phyloP scores from a whole-genome alignment of 768 basidiomycete species.

The Hygrocybe coccinea region DNA sequence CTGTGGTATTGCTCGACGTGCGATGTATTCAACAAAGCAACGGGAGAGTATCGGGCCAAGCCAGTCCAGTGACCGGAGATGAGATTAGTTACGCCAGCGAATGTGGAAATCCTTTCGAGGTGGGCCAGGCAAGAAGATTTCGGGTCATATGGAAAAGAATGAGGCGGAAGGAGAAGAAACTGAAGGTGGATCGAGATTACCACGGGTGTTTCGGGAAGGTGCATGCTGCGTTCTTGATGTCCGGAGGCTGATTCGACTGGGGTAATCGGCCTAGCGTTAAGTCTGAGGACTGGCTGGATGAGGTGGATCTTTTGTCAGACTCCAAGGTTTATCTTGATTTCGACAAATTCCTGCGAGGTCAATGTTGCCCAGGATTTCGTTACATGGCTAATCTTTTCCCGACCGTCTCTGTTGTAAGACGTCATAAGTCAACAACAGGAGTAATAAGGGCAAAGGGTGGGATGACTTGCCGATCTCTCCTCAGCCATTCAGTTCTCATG shows the following conservation, averaged over 20 bases:
- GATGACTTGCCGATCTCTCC: slow-evolving; percentile 46
- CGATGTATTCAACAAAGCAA: background rate
- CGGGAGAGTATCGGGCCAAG: background rate
- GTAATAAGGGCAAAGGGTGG: background rate
- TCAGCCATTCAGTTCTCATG: slow-evolving; percentile 52
- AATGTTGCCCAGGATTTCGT: slow-evolving; percentile 46
- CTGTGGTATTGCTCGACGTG: background rate
- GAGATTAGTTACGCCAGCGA: background rate
- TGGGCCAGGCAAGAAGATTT: background rate
- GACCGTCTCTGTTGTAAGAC: slow-evolving; percentile 43
- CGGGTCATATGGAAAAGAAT: no score
- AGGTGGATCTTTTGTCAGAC: slow-evolving; percentile 35
- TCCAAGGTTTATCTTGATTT: slow-evolving; percentile 49
- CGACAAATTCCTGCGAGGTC: slow-evolving; percentile 47
- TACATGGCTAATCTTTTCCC: slow-evolving; percentile 50
- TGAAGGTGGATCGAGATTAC: background rate
- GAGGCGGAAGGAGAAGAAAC: background rate
- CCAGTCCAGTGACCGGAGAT: background rate
- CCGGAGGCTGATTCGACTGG: background rate
- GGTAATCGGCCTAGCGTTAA: background rate
- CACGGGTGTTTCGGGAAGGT: background rate
- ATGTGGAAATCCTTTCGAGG: background rate
- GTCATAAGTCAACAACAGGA: slow-evolving; percentile 3
- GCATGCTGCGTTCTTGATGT: background rate
- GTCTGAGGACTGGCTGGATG: slow-evolving; percentile 12